A percentile compares a stretch with the other conserved stretches of the same genome.
phyloP scores from a whole-genome alignment of 2,329 filamentous ascomycete genomes.

The Aschersonia sp. region DNA sequence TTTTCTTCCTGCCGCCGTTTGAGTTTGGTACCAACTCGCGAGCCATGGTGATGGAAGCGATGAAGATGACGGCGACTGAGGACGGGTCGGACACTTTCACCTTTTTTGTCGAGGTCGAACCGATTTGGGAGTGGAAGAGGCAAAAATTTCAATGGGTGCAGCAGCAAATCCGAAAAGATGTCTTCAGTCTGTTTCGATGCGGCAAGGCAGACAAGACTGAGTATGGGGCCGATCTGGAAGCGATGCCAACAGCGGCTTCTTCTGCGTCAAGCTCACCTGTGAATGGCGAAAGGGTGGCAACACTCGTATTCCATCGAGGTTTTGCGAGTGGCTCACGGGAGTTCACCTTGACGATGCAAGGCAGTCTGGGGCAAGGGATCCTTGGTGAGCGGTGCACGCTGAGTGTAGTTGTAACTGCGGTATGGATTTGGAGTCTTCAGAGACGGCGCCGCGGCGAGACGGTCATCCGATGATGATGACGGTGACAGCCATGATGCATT shows the following conservation, averaged over 20 bases:
- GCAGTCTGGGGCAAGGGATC: not conserved
- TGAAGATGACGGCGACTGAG: not conserved
- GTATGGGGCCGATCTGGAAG: not conserved
- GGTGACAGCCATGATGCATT: too few relatives aligned
- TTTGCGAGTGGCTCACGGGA: not conserved
- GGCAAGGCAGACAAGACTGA: not conserved
- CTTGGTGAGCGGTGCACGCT: not conserved
- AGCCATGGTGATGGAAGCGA: constrained; percentile 1
- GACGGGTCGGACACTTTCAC: not conserved
- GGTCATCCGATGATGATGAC: too few relatives aligned
- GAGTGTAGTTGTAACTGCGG: not conserved
- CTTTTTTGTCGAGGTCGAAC: not conserved
- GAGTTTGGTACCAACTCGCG: constrained; percentile 1
- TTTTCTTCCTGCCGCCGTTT: constrained; percentile 1
- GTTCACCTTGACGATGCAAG: not conserved
- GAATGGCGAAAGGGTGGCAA: not conserved
- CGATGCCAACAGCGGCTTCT: not conserved
- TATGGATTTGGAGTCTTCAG: not conserved
- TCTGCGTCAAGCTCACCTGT: not conserved
- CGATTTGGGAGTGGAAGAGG: not conserved
- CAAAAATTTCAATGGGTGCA: constrained; percentile 1
- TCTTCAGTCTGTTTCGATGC: not conserved
- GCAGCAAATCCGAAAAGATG: not conserved
- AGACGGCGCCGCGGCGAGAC: not conserved
- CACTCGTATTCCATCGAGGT: not conserved